These are phyloP conservation scores for Schizopora paradoxa DNA, from an alignment of 1,284 basidiomycete species.

Conservation along the genomic window DNA sequence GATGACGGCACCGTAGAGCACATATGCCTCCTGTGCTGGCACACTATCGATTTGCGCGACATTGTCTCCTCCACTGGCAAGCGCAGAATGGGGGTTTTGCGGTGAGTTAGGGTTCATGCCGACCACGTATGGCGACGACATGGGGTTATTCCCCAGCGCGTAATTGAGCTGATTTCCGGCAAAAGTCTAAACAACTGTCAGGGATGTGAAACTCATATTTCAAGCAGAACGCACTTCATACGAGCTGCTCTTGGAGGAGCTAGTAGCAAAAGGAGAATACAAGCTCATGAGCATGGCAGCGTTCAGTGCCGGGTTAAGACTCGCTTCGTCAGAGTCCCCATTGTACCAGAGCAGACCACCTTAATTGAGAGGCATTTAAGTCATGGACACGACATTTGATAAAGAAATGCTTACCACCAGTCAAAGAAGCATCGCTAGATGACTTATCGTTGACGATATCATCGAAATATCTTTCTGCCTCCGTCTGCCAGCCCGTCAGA, in stretches of 20 bases:
- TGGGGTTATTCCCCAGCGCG: conserved; percentile 79
- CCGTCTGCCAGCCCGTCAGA: conserved; percentile 59
- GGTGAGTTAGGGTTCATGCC: conserved; percentile 88
- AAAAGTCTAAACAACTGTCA: conserved; percentile 41
- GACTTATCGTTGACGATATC: conserved; percentile 52
- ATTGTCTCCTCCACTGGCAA: conserved; percentile 76
- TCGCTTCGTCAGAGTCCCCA: conserved; percentile 74
- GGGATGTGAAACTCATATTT: too few species aligned
- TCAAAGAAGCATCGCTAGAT: conserved; percentile 49
- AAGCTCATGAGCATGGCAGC: conserved; percentile 76
- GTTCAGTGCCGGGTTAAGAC: conserved; percentile 83
- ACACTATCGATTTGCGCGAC: conserved; percentile 65
- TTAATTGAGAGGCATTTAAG: conserved; percentile 24
- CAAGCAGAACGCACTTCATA: conserved; percentile 49
- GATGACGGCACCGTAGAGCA: conserved; percentile 82
- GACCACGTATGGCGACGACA: conserved; percentile 79
- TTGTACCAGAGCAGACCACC: conserved; percentile 77
- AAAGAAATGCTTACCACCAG: conserved; percentile 38
- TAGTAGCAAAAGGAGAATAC: conserved; percentile 72
- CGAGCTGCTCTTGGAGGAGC: conserved; percentile 45
- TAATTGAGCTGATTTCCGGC: conserved; percentile 79
- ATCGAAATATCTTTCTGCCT: conserved; percentile 78
- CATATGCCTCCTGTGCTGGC: conserved; percentile 65
- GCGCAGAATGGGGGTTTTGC: conserved; percentile 81
- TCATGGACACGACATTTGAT: conserved; percentile 1